Conservation (phyloP, 345 rosid genomes). For the Xanthoceras sorbifolium region DNA sequence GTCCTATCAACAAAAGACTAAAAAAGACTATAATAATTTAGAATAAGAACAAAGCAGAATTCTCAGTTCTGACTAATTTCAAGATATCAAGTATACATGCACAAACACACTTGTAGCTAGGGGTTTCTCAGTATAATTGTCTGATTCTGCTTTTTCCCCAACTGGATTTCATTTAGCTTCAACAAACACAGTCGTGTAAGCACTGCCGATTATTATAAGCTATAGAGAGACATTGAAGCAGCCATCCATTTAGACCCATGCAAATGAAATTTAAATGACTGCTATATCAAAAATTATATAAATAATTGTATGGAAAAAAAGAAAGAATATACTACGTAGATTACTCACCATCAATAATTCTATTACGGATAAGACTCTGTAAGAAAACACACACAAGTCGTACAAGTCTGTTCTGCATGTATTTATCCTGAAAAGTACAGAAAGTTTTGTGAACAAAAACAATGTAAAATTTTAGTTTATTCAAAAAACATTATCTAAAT, state of each 20-base stretch:
- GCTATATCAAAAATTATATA: not conserved
- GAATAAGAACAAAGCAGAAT: no score
- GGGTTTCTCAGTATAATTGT: not conserved
- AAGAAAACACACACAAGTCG: conserved; percentile 98
- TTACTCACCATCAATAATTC: conserved; percentile 75
- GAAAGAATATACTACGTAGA: not conserved
- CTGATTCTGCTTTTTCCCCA: not conserved
- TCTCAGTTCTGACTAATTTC: not conserved
- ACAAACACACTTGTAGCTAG: not conserved
- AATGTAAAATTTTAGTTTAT: not conserved
- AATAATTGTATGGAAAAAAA: not conserved
- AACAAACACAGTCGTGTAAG: not conserved
- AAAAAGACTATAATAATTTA: no score
- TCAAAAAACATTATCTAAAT: not conserved
- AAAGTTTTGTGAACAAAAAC: conserved; percentile 1
- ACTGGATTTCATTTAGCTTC: not conserved
- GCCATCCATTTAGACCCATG: not conserved
- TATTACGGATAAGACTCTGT: conserved; percentile 89
- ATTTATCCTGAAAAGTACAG: conserved; percentile 77
- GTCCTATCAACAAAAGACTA: no score
- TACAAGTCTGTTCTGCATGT: conserved; percentile 99
- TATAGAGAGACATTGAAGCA: not conserved
- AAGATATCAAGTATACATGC: no score
- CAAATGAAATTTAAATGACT: not conserved
- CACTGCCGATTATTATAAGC: not conserved